Percentiles rank a stretch among this genome's conserved stretches.
Conservation (phyloP, 495 filamentous ascomycete species). For the Annulohypoxylon maeteangense region DNA sequence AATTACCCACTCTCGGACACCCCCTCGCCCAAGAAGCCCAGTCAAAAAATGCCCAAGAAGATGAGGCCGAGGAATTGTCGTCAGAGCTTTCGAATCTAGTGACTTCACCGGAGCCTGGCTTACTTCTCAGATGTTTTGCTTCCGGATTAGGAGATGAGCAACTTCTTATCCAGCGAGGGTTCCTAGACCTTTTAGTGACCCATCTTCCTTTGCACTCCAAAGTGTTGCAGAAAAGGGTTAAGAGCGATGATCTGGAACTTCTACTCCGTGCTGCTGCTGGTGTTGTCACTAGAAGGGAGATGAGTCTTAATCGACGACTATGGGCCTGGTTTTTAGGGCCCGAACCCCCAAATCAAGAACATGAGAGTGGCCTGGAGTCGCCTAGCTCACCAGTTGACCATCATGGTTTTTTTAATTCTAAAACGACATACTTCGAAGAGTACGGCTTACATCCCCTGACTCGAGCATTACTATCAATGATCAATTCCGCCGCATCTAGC, state of each 20-base stretch:
- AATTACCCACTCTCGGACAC: slow-evolving; percentile 76
- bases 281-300: slow-evolving; percentile 88
- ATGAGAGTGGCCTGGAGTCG: slow-evolving; percentile 59
- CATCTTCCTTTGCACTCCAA: slow-evolving; percentile 89
- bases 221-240: slow-evolving; percentile 78
- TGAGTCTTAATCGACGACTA: slow-evolving; percentile 92
- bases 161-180: slow-evolving; percentile 90
- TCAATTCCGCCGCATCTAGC: slow-evolving; percentile 63
- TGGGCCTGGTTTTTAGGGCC: slow-evolving; percentile 98
- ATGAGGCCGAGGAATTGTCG: slow-evolving; percentile 42
- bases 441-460: slow-evolving; percentile 80
- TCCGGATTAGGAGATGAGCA: slow-evolving; percentile 91
- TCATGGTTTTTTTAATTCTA: slow-evolving; percentile 54
- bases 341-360: slow-evolving; percentile 65
- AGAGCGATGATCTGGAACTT: slow-evolving; percentile 77
- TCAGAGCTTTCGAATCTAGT: slow-evolving; percentile 73
- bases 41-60: slow-evolving; percentile 31
- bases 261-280: slow-evolving; percentile 83
- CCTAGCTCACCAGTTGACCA: slow-evolving; percentile 58
- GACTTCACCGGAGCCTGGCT: slow-evolving; percentile 89
- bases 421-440: slow-evolving; percentile 80
- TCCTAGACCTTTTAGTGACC: slow-evolving; percentile 90
- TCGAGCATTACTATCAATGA: slow-evolving; percentile 78
- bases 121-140: slow-evolving; percentile 89
- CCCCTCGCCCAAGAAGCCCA: slow-evolving; percentile 45